A percentile compares a stretch with the other conserved stretches of the same genome.
Conservation (phyloP, 2,329 filamentous ascomycete species). For the Venturiaceae sp. region DNA sequence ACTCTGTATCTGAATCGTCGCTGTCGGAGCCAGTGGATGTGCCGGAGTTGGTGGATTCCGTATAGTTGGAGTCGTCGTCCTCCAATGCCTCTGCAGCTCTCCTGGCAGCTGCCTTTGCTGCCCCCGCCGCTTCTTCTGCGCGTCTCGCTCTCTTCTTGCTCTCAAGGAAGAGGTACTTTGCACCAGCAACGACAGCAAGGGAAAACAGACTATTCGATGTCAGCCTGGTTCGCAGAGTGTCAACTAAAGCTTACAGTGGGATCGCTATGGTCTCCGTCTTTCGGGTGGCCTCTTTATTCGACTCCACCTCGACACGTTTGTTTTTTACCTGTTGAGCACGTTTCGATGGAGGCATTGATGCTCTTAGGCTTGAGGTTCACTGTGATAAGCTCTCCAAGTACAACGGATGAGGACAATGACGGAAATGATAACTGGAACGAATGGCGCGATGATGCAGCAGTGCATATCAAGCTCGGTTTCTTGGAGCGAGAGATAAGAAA, state of each 20-base stretch:
- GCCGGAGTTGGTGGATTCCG: too few species aligned
- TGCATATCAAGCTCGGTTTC: too few species aligned
- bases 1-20: not conserved
- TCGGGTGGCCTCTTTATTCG: not conserved
- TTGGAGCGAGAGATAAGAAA: too few species aligned
- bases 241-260: not conserved
- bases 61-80: too few species aligned
- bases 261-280: not conserved
- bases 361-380: too few species aligned
- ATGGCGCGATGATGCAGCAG: too few species aligned
- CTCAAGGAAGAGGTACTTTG: not conserved
- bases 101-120: conserved; percentile 4
- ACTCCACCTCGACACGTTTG: not conserved
- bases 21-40: too few species aligned
- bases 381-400: too few species aligned
- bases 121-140: not conserved
- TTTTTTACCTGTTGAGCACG: not conserved
- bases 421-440: too few species aligned
- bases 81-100: conserved; percentile 6
- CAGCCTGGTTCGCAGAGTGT: too few species aligned
- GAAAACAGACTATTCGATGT: not conserved
- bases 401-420: too few species aligned
- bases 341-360: not conserved
- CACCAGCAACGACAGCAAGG: not conserved
- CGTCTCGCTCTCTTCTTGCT: not conserved